Percentiles rank a stretch among this genome's conserved stretches.
phyloP scores from a whole-genome alignment of 176 grass and related monocot genomes.

The Bromus sterilis region DNA sequence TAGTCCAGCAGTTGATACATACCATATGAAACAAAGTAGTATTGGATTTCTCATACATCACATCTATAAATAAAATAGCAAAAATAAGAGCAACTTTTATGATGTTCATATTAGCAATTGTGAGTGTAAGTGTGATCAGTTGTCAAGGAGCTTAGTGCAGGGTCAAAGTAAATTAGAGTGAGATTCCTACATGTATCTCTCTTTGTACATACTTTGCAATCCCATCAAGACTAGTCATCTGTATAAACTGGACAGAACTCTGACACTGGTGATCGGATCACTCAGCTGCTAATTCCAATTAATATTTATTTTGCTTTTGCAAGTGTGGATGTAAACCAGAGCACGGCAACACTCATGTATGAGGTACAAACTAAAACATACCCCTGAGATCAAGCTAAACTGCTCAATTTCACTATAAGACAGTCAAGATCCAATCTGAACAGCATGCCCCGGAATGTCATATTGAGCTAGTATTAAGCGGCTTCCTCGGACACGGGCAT shows the following conservation, averaged over 20 bases:
- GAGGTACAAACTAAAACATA: background rate
- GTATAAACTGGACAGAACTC: background rate
- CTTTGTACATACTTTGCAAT: background rate
- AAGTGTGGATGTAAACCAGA: conserved; percentile 4
- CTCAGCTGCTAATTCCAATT: background rate
- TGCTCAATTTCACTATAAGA: background rate
- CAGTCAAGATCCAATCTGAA: background rate
- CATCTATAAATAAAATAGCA: background rate
- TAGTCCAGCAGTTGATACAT: conserved; percentile 10
- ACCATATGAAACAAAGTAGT: conserved; percentile 11
- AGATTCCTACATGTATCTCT: background rate
- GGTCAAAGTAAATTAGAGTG: background rate
- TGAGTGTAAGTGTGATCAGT: background rate
- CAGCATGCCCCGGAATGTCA: background rate
- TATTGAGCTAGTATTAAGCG: background rate
- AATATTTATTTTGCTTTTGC: background rate
- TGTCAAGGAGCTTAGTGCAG: background rate
- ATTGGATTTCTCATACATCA: background rate
- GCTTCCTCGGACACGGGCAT: background rate
- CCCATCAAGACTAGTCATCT: background rate
- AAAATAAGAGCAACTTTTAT: background rate
- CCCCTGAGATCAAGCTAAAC: background rate
- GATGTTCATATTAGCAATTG: conserved; percentile 8
- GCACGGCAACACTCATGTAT: background rate
- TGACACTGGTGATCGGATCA: background rate